Conservation (phyloP, 768 basidiomycete species). For the Lentinula edodes region DNA sequence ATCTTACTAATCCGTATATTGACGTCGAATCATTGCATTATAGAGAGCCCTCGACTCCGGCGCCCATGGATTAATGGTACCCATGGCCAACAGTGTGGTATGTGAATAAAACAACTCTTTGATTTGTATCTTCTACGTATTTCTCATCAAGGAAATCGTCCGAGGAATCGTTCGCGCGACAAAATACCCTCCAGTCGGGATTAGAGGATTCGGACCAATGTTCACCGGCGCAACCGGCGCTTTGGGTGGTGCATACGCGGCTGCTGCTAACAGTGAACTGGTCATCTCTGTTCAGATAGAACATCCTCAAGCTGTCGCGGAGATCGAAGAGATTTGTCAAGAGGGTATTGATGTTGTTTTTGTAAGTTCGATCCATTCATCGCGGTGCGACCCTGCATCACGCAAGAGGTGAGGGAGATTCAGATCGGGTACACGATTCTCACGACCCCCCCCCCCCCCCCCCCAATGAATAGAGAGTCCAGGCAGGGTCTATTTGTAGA, state of each 20-base stretch:
- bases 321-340: conserved; percentile 16
- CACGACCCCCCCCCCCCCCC: too few relatives aligned
- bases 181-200: conserved; percentile 18
- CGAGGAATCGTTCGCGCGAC: conserved; percentile 16
- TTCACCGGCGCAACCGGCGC: conserved; percentile 19
- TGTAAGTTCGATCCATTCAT: conserved; percentile 6
- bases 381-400: not conserved
- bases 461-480: too few relatives aligned
- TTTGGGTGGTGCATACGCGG: conserved; percentile 13
- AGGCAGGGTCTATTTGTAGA: too few relatives aligned
- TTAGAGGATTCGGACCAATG: conserved; percentile 20
- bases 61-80: conserved; percentile 34
- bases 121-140: not conserved
- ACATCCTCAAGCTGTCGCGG: conserved; percentile 18
- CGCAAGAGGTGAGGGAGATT: too few relatives aligned
- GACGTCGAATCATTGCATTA: not conserved
- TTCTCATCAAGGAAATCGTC: conserved; percentile 14
- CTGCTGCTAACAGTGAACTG: conserved; percentile 12
- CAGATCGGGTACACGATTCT: too few relatives aligned
- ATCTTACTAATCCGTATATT: not conserved
- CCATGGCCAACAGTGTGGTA: conserved; percentile 17
- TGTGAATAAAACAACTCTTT: not conserved
- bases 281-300: conserved; percentile 19
- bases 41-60: conserved; percentile 41
- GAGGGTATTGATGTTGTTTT: conserved; percentile 21